Percentiles rank a stretch among this genome's conserved stretches.
These are phyloP conservation scores for Beauveria brongniartii DNA, from an alignment of 2,329 filamentous ascomycete species.

Conservation along the genomic window DNA sequence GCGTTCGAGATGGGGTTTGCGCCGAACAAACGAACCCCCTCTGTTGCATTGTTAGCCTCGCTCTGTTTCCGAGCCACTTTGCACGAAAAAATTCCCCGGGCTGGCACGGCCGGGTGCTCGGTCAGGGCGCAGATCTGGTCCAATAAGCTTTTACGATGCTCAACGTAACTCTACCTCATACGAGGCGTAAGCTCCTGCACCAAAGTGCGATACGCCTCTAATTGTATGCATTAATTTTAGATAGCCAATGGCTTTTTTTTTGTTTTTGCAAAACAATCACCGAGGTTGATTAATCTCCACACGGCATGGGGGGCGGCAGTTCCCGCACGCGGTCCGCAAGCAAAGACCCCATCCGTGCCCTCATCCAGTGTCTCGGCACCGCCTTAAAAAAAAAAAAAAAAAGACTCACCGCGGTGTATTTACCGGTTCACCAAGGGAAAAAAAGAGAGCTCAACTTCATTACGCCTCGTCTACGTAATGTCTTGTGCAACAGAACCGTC, in stretches of 20 bases:
- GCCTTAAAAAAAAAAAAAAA: not conserved
- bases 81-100: not conserved
- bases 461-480: no score
- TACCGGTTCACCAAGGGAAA: not conserved
- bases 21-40: not conserved
- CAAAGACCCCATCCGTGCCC: slow-evolving; percentile 6
- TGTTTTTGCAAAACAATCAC: not conserved
- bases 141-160: not conserved
- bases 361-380: not conserved
- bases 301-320: slow-evolving; percentile 1
- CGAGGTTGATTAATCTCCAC: slow-evolving; percentile 3
- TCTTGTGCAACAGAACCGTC: no score
- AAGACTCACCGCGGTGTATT: not conserved
- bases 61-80: not conserved
- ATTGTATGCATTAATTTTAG: no score
- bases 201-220: no score
- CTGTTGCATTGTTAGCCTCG: not conserved
- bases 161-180: not conserved
- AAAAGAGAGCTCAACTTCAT: not conserved
- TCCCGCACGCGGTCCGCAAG: slow-evolving; percentile 2
- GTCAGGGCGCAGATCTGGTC: not conserved
- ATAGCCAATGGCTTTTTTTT: no score
- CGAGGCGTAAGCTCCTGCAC: not conserved
- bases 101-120: not conserved
- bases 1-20: not conserved